A percentile compares a stretch with the other conserved stretches of the same genome.
These are phyloP conservation scores for Solanum piurae DNA, from an alignment of 257 asterid species.

Conservation along the genomic window DNA sequence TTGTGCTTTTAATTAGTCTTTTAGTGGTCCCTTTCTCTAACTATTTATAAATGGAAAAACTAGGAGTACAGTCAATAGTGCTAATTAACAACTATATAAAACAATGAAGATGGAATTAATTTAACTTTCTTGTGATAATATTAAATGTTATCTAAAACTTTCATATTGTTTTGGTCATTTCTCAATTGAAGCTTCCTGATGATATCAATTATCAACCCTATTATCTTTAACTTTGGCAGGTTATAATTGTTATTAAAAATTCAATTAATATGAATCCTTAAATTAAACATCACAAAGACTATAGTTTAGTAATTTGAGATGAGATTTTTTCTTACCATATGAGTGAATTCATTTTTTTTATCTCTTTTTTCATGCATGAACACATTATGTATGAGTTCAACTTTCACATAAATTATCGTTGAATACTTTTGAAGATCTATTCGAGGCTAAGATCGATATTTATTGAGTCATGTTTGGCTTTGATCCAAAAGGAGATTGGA, in stretches of 20 bases:
- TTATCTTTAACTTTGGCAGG: background rate
- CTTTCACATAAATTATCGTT: background rate
- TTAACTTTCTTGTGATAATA: background rate
- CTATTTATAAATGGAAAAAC: background rate
- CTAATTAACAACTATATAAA: background rate
- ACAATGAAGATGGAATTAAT: background rate
- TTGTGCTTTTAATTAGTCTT: background rate
- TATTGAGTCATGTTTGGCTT: background rate
- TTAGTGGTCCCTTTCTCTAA: background rate
- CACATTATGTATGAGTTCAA: background rate
- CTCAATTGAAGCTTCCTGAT: background rate
- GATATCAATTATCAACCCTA: background rate
- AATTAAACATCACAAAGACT: background rate
- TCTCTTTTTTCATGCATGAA: background rate
- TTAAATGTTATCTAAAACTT: background rate
- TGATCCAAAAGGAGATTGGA: background rate
- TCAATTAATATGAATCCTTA: background rate
- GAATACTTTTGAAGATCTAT: background rate
- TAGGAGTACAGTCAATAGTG: background rate
- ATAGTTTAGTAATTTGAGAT: background rate
- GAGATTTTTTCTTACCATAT: background rate
- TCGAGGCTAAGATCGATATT: background rate
- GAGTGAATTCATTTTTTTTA: no score
- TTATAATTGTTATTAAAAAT: background rate
- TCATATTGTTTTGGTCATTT: background rate